Base-by-base conservation (phyloP, 139 green algal genomes). In the Deuterostichococcus epilithicus region DNA sequence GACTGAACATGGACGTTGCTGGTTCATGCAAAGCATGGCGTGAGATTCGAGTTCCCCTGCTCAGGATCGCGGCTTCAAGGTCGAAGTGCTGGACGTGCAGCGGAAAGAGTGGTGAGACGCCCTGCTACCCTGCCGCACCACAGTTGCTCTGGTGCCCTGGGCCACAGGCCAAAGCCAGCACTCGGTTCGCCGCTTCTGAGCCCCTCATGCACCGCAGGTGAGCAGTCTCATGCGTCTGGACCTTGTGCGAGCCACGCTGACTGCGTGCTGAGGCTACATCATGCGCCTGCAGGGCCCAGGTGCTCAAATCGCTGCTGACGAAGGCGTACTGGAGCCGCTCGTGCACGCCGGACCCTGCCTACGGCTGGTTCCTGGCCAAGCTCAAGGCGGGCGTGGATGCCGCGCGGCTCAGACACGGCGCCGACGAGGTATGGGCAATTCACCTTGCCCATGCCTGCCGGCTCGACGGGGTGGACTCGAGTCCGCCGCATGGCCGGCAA, bases 361-460 rank as follows among this genome's bases (percentile, higher is more conserved):
- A 91, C 75, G 75, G 38, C 39, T 91, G 87, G 87, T 95, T 94
- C 80, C 69, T 95, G 30, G 77, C 89, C 6, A 66, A 74, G 1
- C 78, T 93, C 63, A 78, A 85, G 30, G 80, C 68, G 1, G 78
- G 83, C 0, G 83, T 94, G 45, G 63, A 90, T 39, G 30, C 37
- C 18, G 88, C 90, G 20, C 74, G 87, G 26, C 37, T 71, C 66
- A 82, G 88, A 75, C 85, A 77, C 0, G 81, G 77, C 18, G 52
- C 72, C 13, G 28, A 76, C 36, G 65, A 86, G 79, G 81, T 85
- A 63, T 20, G 69, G 13, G n/a, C 36, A 8, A 5, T 13, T 52
- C 42, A 52, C 42, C 42, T 52, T 8, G 42, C 42, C 8, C 13
- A 13, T 13, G 8, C 8, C 42, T 52, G 42, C 42, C 8, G 42